phyloP scores from a whole-genome alignment of 176 grass and related monocot species.

The Musa itinerans region DNA sequence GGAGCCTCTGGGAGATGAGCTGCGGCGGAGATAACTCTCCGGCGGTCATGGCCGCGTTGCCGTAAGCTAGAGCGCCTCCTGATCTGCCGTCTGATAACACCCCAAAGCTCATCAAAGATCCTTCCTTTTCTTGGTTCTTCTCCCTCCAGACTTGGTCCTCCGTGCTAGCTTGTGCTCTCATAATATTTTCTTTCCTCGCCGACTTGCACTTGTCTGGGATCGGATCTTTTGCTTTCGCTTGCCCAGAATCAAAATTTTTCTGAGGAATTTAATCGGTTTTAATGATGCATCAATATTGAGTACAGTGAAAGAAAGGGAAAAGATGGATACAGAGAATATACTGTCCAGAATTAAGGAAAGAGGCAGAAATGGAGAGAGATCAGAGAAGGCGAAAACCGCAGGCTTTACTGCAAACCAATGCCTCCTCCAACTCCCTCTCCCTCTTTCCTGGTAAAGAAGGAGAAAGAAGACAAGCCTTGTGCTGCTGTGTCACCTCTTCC shows the following conservation, averaged over 20 bases:
- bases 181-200: not conserved
- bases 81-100: slow-evolving; percentile 73
- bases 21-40: slow-evolving; percentile 33
- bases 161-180: not conserved
- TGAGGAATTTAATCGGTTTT: not conserved
- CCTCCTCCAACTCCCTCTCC: not conserved
- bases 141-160: not conserved
- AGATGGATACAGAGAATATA: not conserved
- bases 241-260: not conserved
- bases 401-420: not conserved
- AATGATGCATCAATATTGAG: not conserved
- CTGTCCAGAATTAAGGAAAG: slow-evolving; percentile 2
- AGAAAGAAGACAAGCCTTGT: not conserved
- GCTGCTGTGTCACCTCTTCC: not conserved
- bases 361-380: slow-evolving; percentile 1
- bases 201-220: not conserved
- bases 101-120: slow-evolving; percentile 68
- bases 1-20: slow-evolving; percentile 24
- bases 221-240: not conserved
- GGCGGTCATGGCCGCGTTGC: slow-evolving; percentile 15
- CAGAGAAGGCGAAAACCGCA: not conserved
- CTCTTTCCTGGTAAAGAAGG: not conserved
- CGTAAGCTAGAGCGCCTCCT: slow-evolving; percentile 47
- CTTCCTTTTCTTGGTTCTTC: not conserved
- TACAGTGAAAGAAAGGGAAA: not conserved